Evolutionary conservation across 495 filamentous ascomycete genomes (phyloP).

Genomic region (Clavariopsis aquatica): DNA sequence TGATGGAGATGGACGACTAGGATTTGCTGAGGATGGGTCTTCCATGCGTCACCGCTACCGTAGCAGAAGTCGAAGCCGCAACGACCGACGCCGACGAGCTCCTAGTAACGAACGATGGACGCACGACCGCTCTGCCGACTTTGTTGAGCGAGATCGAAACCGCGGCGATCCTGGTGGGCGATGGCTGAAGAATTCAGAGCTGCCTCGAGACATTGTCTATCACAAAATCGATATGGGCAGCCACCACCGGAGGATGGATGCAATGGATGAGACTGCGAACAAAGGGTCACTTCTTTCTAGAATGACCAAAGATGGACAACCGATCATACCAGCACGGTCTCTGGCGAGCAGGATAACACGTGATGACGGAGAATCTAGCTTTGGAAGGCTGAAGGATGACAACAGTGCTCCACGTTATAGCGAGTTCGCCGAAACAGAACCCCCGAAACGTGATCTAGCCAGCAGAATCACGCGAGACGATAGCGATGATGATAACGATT

Average conservation of each 20-base stretch:
- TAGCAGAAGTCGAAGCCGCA: conserved; percentile 17
- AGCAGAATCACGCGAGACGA: conserved; percentile 15
- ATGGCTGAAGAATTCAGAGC: neutral
- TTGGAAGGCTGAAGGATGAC: conserved; percentile 28
- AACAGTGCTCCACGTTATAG: conserved; percentile 35
- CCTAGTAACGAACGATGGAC: conserved; percentile 14
- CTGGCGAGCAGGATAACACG: conserved; percentile 14
- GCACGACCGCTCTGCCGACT: conserved; percentile 12
- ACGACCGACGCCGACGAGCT: neutral
- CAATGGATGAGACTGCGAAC: conserved; percentile 53
- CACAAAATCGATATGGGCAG: conserved; percentile 55
- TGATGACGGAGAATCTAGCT: conserved; percentile 16
- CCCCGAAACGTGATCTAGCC: neutral
- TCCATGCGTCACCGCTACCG: conserved; percentile 23
- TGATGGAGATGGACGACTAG: conserved; percentile 60
- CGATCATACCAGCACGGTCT: conserved; percentile 4
- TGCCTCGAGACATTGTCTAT: conserved; percentile 70
- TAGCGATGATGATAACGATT: conserved; percentile 31
- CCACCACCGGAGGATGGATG: conserved; percentile 62
- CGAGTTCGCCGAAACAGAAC: neutral
- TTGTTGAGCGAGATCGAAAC: neutral
- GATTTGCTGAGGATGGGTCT: conserved; percentile 48
- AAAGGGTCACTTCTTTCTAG: conserved; percentile 10
- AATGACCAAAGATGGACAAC: conserved; percentile 29
- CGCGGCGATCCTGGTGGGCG: neutral